Conservation (phyloP, 129 eudicot species). For the Pulicaria dysenterica region DNA sequence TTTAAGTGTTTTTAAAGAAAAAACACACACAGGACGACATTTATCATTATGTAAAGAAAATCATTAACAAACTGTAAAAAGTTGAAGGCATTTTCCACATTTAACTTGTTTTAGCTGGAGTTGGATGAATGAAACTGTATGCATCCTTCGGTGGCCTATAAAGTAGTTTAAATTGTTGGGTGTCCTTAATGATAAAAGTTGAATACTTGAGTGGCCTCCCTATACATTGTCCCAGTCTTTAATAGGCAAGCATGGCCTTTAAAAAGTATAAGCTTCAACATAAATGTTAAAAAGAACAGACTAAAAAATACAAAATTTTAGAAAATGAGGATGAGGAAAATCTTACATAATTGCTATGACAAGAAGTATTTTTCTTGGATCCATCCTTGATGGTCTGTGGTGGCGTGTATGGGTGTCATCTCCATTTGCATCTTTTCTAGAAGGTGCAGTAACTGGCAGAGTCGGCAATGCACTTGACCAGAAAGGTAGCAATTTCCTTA, state of each 20-base stretch:
- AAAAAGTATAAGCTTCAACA: neutral
- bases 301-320: neutral
- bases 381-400: constrained; percentile 83
- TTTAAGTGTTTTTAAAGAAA: no score
- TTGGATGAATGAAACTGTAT: no score
- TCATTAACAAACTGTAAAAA: no score
- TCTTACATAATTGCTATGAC: constrained; percentile 86
- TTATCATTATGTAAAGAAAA: no score
- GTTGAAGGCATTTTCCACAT: no score
- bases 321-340: neutral
- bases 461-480: constrained; percentile 97
- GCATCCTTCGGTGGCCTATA: no score
- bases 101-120: no score
- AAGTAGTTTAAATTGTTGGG: no score
- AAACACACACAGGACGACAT: no score
- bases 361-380: constrained; percentile 90
- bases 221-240: neutral
- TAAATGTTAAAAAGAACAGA: constrained; percentile 1
- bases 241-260: neutral
- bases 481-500: constrained; percentile 80
- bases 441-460: constrained; percentile 89
- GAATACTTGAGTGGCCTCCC: no score
- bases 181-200: no score
- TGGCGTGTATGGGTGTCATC: constrained; percentile 68
- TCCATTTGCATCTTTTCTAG: constrained; percentile 68